Evolutionary conservation across 2,329 filamentous ascomycete genomes (phyloP), one percentile per base, ranked within the genome.

Genomic region (Ascochyta clinopodiicola): DNA sequence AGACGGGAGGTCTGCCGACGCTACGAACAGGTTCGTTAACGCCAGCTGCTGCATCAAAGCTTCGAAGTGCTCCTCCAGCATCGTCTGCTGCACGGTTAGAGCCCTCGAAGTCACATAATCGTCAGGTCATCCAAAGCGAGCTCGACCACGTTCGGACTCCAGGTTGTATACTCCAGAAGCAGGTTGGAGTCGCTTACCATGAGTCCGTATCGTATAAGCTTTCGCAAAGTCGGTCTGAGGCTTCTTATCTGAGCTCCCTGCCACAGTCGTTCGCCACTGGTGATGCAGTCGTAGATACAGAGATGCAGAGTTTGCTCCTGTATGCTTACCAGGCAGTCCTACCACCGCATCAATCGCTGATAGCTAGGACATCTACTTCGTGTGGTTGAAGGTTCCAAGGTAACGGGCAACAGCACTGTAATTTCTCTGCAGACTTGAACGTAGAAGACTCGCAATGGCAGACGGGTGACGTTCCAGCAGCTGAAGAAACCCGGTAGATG

Each of bases 351-450:
- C 1, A 6, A 3, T 12, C 3, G 13, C 15, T 17, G 15, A 37
- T 27, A 34, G 29, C 43, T 4, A 19, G 43, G n/a, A 6, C 17
- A 37, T 17, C 9, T 36, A 12, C 17, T 31, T 6, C 22, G 17
- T 4, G 36, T 4, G 5, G 21, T 24, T 6, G 35, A 49, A 7
- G 2, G 19, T 27, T 19, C 13, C n/a, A 9, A 8, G 2, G 21
- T 3, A 34, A 48, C 3, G 40, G 51, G 51, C n/a, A 44, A 22
- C 39, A 39, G 5, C 45, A 49, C 45, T 45, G 39, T 6, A 35
- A 45, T 8, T 49, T 25, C 13, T 19, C 27, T 17, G 19, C 8
- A 1, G 15, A 32, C 2, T 4, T 37, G 3, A n/a, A 15, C 17
- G 34, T 8, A 5, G 34, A 9, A 10, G 6, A 19, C n/a, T 2